Base-by-base conservation (phyloP, 768 basidiomycete species). In the Pulveroboletus sp. region DNA sequence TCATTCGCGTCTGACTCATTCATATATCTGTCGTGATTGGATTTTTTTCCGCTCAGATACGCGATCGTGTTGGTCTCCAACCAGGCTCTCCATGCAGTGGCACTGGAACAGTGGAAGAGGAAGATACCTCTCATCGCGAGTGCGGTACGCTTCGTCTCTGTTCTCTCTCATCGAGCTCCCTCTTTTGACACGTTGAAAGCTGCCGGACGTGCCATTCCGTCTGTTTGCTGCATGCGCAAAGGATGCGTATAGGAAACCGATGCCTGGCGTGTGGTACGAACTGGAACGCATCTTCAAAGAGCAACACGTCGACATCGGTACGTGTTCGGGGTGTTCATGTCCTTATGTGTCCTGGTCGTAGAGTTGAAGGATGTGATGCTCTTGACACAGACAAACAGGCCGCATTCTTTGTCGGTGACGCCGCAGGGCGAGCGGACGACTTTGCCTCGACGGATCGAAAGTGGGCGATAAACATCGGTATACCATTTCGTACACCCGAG, bases 321-420 rank as follows among this genome's bases (percentile, higher is more conserved):
- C 8, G 76, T 58, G 21, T 21, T 21, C 4, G 13, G 11, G 10
- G 14, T 27, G 13, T 17, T 11, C 8, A 28, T 27, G 11, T 17
- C 31, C 21, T 21, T 11, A 1, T 9, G 17, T 15, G 15, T 43
- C 0, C 3, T 10, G 14, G 35, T 7, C 14, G 8, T 17, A 37
- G 8, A 26, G 33, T 39, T n/a, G 21, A 24, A 48, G 27, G 24
- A 35, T 11, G 5, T 28, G 36, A 39, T 13, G 3, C 28, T 28
- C n/a, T 37, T 30, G 11, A 27, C 30, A 0, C 60, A 93, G 92
- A 94, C 64, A 76, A 80, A 55, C 50, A 61, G 0, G 38, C 71
- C 1, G 85, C 89, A 0, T 88, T 89, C 58, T 94, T 86, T 57
- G 84, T 95, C 1, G 93, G 93, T 3, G 93, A 96, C 58, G 92